phyloP scores from a whole-genome alignment of 164 flowering plant species.

The Vitis riparia region DNA sequence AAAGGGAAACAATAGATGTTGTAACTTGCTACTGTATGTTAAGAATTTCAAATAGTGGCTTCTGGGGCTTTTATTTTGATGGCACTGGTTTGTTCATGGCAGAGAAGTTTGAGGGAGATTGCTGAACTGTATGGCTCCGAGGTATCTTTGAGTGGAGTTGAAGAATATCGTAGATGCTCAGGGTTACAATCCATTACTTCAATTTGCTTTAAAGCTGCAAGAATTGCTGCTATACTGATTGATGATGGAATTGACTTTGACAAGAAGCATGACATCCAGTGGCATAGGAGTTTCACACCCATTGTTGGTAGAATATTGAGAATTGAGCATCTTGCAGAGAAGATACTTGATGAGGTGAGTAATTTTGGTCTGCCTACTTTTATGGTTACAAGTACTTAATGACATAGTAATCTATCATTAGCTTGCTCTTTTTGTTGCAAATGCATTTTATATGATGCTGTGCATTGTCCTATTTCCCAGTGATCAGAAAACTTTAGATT shows the following conservation, averaged over 20 bases:
- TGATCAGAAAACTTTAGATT: not conserved
- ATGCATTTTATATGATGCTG: not conserved
- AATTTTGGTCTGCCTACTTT: not conserved
- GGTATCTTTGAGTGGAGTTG: conserved; percentile 55
- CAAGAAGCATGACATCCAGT: conserved; percentile 63
- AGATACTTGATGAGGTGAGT: conserved; percentile 73
- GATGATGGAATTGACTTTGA: conserved; percentile 86
- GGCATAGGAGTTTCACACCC: conserved; percentile 63
- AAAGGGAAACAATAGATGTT: too few relatives aligned
- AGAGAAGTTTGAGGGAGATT: conserved; percentile 85
- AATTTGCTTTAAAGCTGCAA: conserved; percentile 68
- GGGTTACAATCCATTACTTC: conserved; percentile 59
- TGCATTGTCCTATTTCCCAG: not conserved
- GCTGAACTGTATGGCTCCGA: conserved; percentile 75
- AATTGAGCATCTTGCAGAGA: conserved; percentile 78
- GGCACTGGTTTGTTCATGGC: conserved; percentile 15
- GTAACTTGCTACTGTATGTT: too few relatives aligned
- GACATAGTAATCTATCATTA: not conserved
- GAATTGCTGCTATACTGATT: conserved; percentile 61
- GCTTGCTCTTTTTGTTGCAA: not conserved
- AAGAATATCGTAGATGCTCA: conserved; percentile 42
- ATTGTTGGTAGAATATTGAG: conserved; percentile 67
- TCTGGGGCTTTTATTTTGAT: conserved; percentile 3
- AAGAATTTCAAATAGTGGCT: too few relatives aligned
- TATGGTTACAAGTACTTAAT: not conserved